Base-by-base conservation (phyloP, 208 protist genomes). In the Polymyxa betae region DNA sequence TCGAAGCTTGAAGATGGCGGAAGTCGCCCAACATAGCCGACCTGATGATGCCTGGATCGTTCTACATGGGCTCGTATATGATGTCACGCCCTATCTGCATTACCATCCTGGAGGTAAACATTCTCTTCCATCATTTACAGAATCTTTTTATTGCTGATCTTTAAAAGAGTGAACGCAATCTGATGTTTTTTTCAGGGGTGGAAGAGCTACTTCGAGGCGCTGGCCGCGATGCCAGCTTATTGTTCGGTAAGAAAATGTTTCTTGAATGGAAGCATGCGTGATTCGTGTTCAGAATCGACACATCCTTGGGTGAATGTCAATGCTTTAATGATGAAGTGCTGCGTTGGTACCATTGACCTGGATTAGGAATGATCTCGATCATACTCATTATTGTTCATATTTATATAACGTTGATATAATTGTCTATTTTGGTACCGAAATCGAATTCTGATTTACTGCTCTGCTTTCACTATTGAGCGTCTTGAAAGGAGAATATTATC, bases 101-200 rank as follows among this genome's bases (percentile, higher is more conserved):
- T 1, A 0, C 78, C 90, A 92, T 44, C 90, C 90, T 0, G 90
- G 90, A 38, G 90, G 90, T 82, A 82, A 16, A 29, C 29, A 29
- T 66, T 29, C 20, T 66, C 54, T 16, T 66, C n/a, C n/a, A n/a
- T n/a, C n/a, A n/a, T n/a, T n/a, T n/a, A n/a, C n/a, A n/a, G n/a
- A n/a, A n/a, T n/a, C n/a, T n/a, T n/a, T n/a, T n/a, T n/a, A n/a
- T n/a, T n/a, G n/a, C 49, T 82, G 72, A 40, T 43, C 12, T 43
- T 82, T 5, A 5, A 35, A 43, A 20, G n/a, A 35, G n/a, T 43
- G 5, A 5, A n/a, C n/a, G 5, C 72, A 45, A 20, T 16, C 5
- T 35, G 12, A n/a, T 45, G 16, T 20, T 40, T 82, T 35, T n/a
- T 35, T 12, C 72, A 82, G 72, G 72, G 10, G 16, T 5, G 5